Conservation (phyloP, 768 basidiomycete genomes). For the Lanmaoa rubissima region DNA sequence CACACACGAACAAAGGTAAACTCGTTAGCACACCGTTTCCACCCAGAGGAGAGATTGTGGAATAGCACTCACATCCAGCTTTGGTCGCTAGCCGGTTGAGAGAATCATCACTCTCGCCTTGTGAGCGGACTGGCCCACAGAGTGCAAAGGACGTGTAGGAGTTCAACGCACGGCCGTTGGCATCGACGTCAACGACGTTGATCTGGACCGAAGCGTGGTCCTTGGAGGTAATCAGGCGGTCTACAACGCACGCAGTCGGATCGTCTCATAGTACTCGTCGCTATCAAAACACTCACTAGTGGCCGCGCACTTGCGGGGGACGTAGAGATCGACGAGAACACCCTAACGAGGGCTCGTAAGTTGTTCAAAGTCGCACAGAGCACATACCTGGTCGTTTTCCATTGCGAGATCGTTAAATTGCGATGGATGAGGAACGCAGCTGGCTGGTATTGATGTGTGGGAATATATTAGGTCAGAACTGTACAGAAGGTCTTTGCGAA, state of each 20-base stretch:
- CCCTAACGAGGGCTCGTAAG: slow-evolving; percentile 51
- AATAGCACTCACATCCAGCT: slow-evolving; percentile 77
- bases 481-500: slow-evolving; percentile 28
- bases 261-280: background rate
- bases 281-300: slow-evolving; percentile 66
- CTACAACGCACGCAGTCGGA: slow-evolving; percentile 38
- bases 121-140: slow-evolving; percentile 89
- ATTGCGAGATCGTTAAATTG: slow-evolving; percentile 42
- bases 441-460: slow-evolving; percentile 23
- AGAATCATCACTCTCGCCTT: slow-evolving; percentile 95
- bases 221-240: slow-evolving; percentile 98
- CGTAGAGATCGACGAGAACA: slow-evolving; percentile 99
- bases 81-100: slow-evolving; percentile 94
- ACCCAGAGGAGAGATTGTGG: background rate
- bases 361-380: background rate
- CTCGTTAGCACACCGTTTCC: slow-evolving; percentile 7
- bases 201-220: slow-evolving; percentile 99
- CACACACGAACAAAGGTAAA: background rate
- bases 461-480: slow-evolving; percentile 30
- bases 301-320: slow-evolving; percentile 98
- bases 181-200: slow-evolving; percentile 91
- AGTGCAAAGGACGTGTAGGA: slow-evolving; percentile 92
- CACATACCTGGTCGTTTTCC: slow-evolving; percentile 88
- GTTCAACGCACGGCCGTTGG: slow-evolving; percentile 72
- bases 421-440: background rate